Evolutionary conservation across 192 early-diverging fungal genomes (phyloP).

Genomic region (Coemansia sp.): DNA sequence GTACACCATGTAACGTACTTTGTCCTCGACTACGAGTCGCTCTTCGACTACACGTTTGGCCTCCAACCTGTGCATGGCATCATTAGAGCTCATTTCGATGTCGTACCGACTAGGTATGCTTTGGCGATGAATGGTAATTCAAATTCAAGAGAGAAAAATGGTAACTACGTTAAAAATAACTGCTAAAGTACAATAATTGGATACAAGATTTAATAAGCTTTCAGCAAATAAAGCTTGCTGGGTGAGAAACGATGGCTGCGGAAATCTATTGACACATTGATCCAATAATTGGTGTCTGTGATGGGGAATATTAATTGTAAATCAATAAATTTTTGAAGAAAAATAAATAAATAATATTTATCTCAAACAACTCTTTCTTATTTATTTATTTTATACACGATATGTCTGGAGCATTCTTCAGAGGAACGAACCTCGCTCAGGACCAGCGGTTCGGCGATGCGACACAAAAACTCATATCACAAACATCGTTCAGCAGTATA

Average conservation of each 20-base stretch:
- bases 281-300: not conserved
- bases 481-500: slow-evolving; percentile 26
- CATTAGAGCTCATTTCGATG: no score
- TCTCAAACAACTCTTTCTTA: not conserved
- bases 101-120: no score
- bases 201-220: no score
- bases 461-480: slow-evolving; percentile 24
- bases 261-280: not conserved
- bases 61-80: no score
- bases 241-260: not conserved
- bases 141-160: no score
- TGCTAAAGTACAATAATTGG: no score
- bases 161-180: no score
- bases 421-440: slow-evolving; percentile 50
- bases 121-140: no score
- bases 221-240: no score
- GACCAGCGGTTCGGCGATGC: slow-evolving; percentile 54
- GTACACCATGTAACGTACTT: no score
- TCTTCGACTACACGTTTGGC: no score
- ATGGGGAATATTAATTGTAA: not conserved
- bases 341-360: not conserved
- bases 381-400: not conserved
- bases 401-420: slow-evolving; percentile 45
- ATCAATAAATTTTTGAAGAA: not conserved
- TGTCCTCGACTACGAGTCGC: no score